Evolutionary conservation across 2,329 filamentous ascomycete species (phyloP), one percentile per base, ranked within the genome.

Genomic region (Rutstroemia sp.): DNA sequence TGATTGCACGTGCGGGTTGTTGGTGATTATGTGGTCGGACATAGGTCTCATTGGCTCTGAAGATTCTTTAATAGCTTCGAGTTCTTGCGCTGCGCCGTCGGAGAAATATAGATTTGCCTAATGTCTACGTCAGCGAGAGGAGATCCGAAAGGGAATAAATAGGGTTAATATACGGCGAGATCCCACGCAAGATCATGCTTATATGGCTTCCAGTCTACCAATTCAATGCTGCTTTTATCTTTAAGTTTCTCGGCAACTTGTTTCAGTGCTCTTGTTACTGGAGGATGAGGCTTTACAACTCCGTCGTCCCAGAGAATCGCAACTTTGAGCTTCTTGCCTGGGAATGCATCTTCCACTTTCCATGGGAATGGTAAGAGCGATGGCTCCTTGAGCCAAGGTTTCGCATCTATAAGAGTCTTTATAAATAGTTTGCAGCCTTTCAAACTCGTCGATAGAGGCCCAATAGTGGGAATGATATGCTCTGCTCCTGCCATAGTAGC

Each of bases 11-110:
- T 76, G 73, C 0, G 77, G 73, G 57, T 85, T 67, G 3, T 68
- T 81, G 1, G 79, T 75, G 3, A 82, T 71, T 50, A 87, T 84
- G 64, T 79, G 83, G 57, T 79, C 73, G 0, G 80, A 77, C 0
- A 87, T 70, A 0, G 83, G 82, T 1, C 78, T 70, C 64, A 76
- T 73, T 0, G 83, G 82, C 63, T 88, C 84, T 1, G 78, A 78
- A 0, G 77, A 77, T 1, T 73, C 71, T 2, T 75, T 71, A 2
- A 87, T 72, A 0, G 76, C 73, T 2, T 72, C 73, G 1, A 69
- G 68, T 30, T 79, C 78, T 57, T 81, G 77, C n/a, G 73, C 70
- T 0, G 76, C 84, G 30, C 81, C 83, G 61, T 88, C 84, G 1
- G 75, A 69, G 68, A 81, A 87, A 66, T 85, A 85, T 9, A 65